Base-by-base conservation (phyloP, 2,329 filamentous ascomycete species). In the Cryphonectria carpinicola region DNA sequence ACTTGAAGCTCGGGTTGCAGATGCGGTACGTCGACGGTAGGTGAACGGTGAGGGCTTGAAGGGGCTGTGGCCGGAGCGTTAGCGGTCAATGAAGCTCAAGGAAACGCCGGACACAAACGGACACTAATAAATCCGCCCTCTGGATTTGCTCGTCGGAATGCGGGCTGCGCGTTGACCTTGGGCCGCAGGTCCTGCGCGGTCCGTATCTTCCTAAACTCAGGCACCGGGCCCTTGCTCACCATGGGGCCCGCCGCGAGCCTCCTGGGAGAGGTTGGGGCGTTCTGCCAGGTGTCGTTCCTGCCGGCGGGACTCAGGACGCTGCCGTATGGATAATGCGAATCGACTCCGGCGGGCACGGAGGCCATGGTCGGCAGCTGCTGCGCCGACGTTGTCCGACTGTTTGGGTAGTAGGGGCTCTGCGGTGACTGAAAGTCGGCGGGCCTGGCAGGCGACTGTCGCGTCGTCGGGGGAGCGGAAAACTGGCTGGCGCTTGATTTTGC, bases 81-180 rank as follows among this genome's bases (percentile, higher is more conserved):
- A 69, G 66, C 46, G 37, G 25, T 52, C 41, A 68, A 74, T 35
- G 72, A 58, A 65, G 63, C 13, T n/a, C 46, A 7, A 37, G 67
- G 52, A 43, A 56, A 64, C 35, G 54, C 54, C 8, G 67, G 11
- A 62, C 67, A 35, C 67, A 35, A 49, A 78, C 93, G 83, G 87
- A 97, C 94, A 81, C 96, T 98, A 80, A 99, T 97, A 79, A 99
- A 99, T 65, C 96, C 96, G 67, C 96, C 96, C 79, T 99, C 96
- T 1, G 96, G 96, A 76, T 97, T 97, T 69, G 96, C 96, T 82
- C 96, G 90, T 76, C 96, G 89, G 79, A 97, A 98, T 1, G 94
- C 89, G 68, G 96, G 96, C 79, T 99, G 96, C 28, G 89, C 79
- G 80, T 95, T 97, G 79, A 96, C 90, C 79, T 92, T 93, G 60